These are phyloP conservation scores for Alloteropsis angusta DNA, from an alignment of 202 grass and related monocot genomes.

Conservation along the genomic window DNA sequence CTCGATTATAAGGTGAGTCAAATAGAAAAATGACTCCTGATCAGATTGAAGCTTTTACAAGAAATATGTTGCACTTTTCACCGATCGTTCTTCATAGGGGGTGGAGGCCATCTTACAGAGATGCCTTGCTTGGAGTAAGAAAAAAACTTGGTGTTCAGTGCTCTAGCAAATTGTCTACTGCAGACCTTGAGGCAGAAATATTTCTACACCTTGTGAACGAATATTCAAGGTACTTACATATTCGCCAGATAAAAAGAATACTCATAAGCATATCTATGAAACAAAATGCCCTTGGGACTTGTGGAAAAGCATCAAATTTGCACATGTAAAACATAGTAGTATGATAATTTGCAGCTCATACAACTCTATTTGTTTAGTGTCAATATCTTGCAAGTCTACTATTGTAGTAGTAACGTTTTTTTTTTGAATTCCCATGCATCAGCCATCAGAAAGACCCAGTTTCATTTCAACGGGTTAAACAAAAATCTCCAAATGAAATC, in stretches of 20 bases:
- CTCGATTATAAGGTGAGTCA: conserved; percentile 64
- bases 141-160: conserved; percentile 61
- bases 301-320: neutral
- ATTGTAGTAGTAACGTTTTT: neutral
- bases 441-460: conserved; percentile 19
- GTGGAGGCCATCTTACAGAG: conserved; percentile 74
- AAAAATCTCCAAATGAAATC: conserved; percentile 38
- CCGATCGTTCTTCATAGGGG: conserved; percentile 36
- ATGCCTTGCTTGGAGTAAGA: conserved; percentile 69
- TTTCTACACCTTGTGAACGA: conserved; percentile 87
- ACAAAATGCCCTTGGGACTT: neutral
- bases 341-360: neutral
- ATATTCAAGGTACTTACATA: conserved; percentile 61
- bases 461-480: conserved; percentile 49
- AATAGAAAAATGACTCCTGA: neutral
- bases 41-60: conserved; percentile 2
- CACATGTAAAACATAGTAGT: neutral
- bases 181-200: conserved; percentile 93
- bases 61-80: neutral
- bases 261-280: neutral
- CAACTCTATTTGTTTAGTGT: neutral
- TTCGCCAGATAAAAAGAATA: neutral
- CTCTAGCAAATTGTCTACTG: conserved; percentile 68
- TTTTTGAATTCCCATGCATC: neutral
- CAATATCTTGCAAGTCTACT: neutral